These are phyloP conservation scores for Anisogramma anomala DNA, from an alignment of 2,329 filamentous ascomycete genomes.

Conservation along the genomic window DNA sequence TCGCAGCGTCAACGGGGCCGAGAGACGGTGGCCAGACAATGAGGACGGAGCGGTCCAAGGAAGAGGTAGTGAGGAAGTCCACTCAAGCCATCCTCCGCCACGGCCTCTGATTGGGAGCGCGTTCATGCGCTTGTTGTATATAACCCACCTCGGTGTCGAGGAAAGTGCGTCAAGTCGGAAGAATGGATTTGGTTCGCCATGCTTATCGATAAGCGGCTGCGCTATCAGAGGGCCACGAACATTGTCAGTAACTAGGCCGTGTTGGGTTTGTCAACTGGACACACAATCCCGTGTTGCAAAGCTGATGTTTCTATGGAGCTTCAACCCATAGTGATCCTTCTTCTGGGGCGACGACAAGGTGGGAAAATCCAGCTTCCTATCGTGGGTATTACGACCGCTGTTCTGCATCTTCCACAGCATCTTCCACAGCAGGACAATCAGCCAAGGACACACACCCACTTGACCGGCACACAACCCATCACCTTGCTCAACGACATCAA, in stretches of 20 bases:
- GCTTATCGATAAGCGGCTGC: slow-evolving; percentile 16
- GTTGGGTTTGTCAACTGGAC: neutral
- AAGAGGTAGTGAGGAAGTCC: neutral
- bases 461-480: slow-evolving; percentile 26
- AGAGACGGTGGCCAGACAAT: neutral
- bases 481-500: slow-evolving; percentile 44
- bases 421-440: slow-evolving; percentile 42
- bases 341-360: slow-evolving; percentile 49
- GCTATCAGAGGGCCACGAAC: no score
- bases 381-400: slow-evolving; percentile 31
- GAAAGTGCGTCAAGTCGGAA: neutral
- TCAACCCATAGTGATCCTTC: slow-evolving; percentile 39
- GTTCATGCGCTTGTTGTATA: slow-evolving; percentile 7
- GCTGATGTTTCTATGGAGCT: slow-evolving; percentile 31
- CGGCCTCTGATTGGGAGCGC: neutral
- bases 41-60: neutral
- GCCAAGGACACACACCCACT: slow-evolving; percentile 27
- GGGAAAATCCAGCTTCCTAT: slow-evolving; percentile 51
- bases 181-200: neutral
- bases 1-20: neutral
- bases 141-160: slow-evolving; percentile 3
- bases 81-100: slow-evolving; percentile 8
- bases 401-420: slow-evolving; percentile 6
- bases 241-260: neutral
- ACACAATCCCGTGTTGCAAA: slow-evolving; percentile 1